These are phyloP conservation scores for Debaryomycetaceae sp. DNA, from an alignment of 1,139 yeast genomes.

Conservation along the genomic window DNA sequence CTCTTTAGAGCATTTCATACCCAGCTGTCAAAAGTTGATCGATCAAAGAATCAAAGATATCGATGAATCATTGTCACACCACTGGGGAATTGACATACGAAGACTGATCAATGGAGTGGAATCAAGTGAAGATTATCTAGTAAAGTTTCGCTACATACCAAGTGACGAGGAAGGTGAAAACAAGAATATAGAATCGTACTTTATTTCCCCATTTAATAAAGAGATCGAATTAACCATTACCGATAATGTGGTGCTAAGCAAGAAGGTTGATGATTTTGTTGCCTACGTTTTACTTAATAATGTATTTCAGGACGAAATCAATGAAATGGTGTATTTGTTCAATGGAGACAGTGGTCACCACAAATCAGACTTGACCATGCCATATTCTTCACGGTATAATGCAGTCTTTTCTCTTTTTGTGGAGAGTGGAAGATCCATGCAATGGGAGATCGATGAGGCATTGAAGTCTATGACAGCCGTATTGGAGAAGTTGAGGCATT, in stretches of 20 bases:
- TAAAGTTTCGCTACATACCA: conserved; percentile 18
- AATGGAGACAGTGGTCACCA: conserved; percentile 15
- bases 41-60: conserved; percentile 19
- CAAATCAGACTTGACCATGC: conserved; percentile 34
- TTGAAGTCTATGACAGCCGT: conserved; percentile 24
- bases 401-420: conserved; percentile 57
- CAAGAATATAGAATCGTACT: conserved; percentile 17
- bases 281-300: conserved; percentile 30
- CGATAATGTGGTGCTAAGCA: conserved; percentile 22
- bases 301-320: conserved; percentile 35
- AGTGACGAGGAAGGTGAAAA: conserved; percentile 12
- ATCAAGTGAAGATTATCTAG: conserved; percentile 15
- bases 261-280: conserved; percentile 32
- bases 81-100: conserved; percentile 29
- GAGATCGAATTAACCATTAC: conserved; percentile 25
- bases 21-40: conserved; percentile 28
- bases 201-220: conserved; percentile 34
- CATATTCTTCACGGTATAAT: conserved; percentile 63
- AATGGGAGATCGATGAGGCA: conserved; percentile 39
- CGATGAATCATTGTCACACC: conserved; percentile 19
- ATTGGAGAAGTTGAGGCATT: conserved; percentile 34
- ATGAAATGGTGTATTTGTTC: conserved; percentile 15
- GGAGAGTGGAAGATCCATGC: conserved; percentile 37
- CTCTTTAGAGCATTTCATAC: conserved; percentile 21
- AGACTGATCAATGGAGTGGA: conserved; percentile 10